Evolutionary conservation across 23 red algal genomes (phyloP).

Genomic region (Gracilaria caudata): DNA sequence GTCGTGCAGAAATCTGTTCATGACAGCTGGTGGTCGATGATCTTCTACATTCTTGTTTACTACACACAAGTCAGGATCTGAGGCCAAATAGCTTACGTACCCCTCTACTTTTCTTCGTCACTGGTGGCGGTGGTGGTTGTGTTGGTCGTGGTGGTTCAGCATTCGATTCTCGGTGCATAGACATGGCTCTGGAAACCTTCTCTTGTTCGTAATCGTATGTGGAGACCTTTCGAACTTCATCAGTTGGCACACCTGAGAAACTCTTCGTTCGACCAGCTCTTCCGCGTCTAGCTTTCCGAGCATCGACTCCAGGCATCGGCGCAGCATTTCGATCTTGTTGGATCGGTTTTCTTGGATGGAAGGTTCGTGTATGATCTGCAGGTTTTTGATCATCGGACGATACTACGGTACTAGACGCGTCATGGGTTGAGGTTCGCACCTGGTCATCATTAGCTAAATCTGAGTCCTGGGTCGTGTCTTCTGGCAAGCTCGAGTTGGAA

Average conservation of each 20-base stretch:
- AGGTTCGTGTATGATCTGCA: slow-evolving; percentile 6
- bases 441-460: background rate
- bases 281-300: slow-evolving; percentile 10
- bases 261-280: slow-evolving; percentile 49
- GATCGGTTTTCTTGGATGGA: slow-evolving; percentile 20
- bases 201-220: slow-evolving; percentile 26
- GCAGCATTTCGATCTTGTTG: slow-evolving; percentile 42
- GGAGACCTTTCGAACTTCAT: slow-evolving; percentile 11
- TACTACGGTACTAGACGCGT: background rate
- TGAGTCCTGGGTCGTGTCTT: background rate
- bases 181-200: slow-evolving; percentile 40
- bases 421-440: background rate
- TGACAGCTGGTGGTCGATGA: background rate
- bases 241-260: slow-evolving; percentile 17
- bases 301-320: slow-evolving; percentile 31
- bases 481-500: background rate
- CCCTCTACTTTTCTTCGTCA: slow-evolving; percentile 28
- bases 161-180: slow-evolving; percentile 58
- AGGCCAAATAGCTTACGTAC: slow-evolving; percentile 15
- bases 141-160: slow-evolving; percentile 35
- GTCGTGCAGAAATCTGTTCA: background rate
- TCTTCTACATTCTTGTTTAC: background rate
- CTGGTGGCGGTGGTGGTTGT: slow-evolving; percentile 12
- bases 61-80: slow-evolving; percentile 10
- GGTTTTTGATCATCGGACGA: background rate